Evolutionary conservation across 177 flowering plant genomes (phyloP), one percentile per base, ranked within the genome.

Genomic region (Vitis hybrid): DNA sequence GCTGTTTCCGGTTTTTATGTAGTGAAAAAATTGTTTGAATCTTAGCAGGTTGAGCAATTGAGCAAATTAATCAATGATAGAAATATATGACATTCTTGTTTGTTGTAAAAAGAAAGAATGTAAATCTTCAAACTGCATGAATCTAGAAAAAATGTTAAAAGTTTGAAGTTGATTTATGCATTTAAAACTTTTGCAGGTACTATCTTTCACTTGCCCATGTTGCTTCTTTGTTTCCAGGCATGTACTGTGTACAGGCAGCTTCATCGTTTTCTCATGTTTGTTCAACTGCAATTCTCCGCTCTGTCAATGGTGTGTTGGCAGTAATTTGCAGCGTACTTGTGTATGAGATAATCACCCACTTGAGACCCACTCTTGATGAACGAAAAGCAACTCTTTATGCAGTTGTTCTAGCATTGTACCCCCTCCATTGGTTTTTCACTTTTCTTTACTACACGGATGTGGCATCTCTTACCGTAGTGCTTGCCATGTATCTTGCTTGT

Each of bases 371-470:
- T 66, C 73, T 90, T 56, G 81, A 74, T 78, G 82, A 86, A 71
- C 78, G 82, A 75, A 89, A 81, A 56, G 91, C 88, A 71, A 89
- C 92, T 56, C 27, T 86, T 24, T 76, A 17, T 75, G 77, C 98
- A 13, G 80, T 87, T 69, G 79, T 91, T 68, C 74, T 91, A 67
- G 74, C 94, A 3, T 65, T 90, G 74, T 93, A 90, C 66, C 98
- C 99, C 6, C 86, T 90, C 68, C 97, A 95, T 63, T 95, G 98
- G 98, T 93, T 95, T 83, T 95, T 95, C 85, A 79, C 91, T 48
- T 93, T 86, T 76, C 87, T 95, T 46, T 95, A 93, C 76, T 95
- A 95, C 69, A 95, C 98, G 17, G 98, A 95, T 84, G 92, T 93
- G 60, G 93, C 97, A 69, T 93, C 99, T 35, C 80, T 91, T 9